Conservation (phyloP, 129 eudicot species). For the Chrysanthemum seticuspe region DNA sequence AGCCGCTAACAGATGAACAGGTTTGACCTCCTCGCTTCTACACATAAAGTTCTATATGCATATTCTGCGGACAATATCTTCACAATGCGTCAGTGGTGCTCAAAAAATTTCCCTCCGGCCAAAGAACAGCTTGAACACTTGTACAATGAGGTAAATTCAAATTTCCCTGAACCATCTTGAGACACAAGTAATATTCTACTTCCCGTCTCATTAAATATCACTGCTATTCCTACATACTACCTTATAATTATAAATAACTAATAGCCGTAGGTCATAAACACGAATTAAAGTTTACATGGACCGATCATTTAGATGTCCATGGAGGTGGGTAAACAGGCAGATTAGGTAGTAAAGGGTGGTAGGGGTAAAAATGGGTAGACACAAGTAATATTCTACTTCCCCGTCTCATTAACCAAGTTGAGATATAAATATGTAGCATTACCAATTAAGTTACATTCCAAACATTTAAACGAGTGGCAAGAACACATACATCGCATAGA, state of each 20-base stretch:
- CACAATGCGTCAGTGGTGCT: constrained; percentile 90
- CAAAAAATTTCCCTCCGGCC: constrained; percentile 96
- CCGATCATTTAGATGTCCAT: neutral
- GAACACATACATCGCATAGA: too few species aligned
- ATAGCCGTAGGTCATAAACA: neutral
- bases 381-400: too few species aligned
- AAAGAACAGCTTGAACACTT: constrained; percentile 90
- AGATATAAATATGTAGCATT: too few species aligned
- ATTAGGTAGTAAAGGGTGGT: too few species aligned
- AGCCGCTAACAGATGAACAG: constrained; percentile 99
- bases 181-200: neutral
- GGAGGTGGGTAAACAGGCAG: too few species aligned
- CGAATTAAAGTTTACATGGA: too few species aligned
- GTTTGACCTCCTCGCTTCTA: constrained; percentile 34
- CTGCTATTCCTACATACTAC: constrained; percentile 1
- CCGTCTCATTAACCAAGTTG: too few species aligned
- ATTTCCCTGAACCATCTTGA: neutral
- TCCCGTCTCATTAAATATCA: neutral
- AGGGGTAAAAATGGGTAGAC: too few species aligned
- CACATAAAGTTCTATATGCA: constrained; percentile 13
- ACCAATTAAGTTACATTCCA: too few species aligned
- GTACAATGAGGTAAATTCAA: constrained; percentile 68
- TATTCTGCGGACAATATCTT: constrained; percentile 65
- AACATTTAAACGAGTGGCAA: too few species aligned
- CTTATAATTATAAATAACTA: constrained; percentile 1